Conservation (phyloP, 371 early-diverging fungal species). For the Circinella minor region DNA sequence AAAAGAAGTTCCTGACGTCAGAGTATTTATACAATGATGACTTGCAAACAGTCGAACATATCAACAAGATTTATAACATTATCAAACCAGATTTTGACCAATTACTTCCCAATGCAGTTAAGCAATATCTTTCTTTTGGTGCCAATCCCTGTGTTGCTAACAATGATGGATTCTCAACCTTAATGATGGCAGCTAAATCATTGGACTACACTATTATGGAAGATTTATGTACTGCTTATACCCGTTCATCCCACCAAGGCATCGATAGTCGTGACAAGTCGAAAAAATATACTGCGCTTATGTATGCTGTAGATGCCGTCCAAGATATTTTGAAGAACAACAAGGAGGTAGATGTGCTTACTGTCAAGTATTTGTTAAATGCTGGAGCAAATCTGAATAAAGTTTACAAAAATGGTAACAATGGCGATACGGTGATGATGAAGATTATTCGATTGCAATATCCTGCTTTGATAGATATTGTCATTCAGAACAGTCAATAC, state of each 20-base stretch:
- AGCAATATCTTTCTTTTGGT: slow-evolving; percentile 28
- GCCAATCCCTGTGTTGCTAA: slow-evolving; percentile 43
- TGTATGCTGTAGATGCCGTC: slow-evolving; percentile 31
- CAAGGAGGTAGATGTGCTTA: slow-evolving; percentile 6
- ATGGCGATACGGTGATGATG: slow-evolving; percentile 38
- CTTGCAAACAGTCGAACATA: slow-evolving; percentile 19
- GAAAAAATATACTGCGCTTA: slow-evolving; percentile 30
- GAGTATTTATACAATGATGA: slow-evolving; percentile 24
- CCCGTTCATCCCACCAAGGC: not conserved
- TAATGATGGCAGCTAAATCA: slow-evolving; percentile 23
- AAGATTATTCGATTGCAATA: slow-evolving; percentile 23
- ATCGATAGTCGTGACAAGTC: slow-evolving; percentile 29
- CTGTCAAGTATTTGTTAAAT: slow-evolving; percentile 19
- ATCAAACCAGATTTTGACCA: slow-evolving; percentile 32
- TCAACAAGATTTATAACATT: slow-evolving; percentile 30
- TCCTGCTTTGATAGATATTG: slow-evolving; percentile 16
- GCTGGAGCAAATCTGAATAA: slow-evolving; percentile 34
- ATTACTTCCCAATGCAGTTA: slow-evolving; percentile 23
- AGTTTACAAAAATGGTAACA: slow-evolving; percentile 12
- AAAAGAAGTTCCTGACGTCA: slow-evolving; percentile 15
- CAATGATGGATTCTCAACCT: slow-evolving; percentile 26
- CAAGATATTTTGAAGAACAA: not conserved
- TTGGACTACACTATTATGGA: slow-evolving; percentile 3
- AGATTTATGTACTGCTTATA: slow-evolving; percentile 5
- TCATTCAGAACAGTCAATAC: slow-evolving; percentile 14